A percentile compares a stretch with the other conserved stretches of the same genome.
These are phyloP conservation scores for Dacryopinax spathularia DNA, from an alignment of 768 basidiomycete genomes.

Conservation along the genomic window DNA sequence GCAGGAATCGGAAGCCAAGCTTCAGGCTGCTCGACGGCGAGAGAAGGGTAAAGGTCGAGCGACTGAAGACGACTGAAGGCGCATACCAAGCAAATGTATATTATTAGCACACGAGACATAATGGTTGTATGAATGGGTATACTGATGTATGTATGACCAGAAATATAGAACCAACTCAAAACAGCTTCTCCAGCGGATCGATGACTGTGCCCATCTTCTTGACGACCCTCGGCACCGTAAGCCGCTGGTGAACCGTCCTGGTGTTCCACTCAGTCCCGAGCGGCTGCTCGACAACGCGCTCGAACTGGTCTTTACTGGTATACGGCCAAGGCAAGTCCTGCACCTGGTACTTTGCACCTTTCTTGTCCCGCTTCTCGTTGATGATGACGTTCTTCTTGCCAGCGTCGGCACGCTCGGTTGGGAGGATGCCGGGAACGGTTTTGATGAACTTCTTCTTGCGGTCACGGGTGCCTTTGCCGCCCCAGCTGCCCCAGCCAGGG, in stretches of 20 bases:
- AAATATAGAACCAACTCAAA: slow-evolving; percentile 15
- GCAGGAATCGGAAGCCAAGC: slow-evolving; percentile 65
- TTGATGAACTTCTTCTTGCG: slow-evolving; percentile 50
- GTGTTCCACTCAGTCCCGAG: slow-evolving; percentile 92
- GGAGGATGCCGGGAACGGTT: slow-evolving; percentile 67
- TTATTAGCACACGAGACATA: background rate
- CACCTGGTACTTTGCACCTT: slow-evolving; percentile 75
- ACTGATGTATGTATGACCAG: background rate
- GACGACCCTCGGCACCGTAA: slow-evolving; percentile 68
- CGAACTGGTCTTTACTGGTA: slow-evolving; percentile 85
- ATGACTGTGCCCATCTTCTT: slow-evolving; percentile 75
- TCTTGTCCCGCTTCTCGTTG: slow-evolving; percentile 89
- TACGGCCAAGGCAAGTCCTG: slow-evolving; percentile 91
- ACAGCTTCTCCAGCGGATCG: slow-evolving; percentile 47
- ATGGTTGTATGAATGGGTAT: background rate
- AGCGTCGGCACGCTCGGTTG: slow-evolving; percentile 66
- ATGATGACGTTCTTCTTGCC: slow-evolving; percentile 82
- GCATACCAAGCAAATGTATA: background rate
- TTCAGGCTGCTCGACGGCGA: slow-evolving; percentile 19
- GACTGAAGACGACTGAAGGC: background rate
- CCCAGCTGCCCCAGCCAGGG: slow-evolving; percentile 96
- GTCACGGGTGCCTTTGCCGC: slow-evolving; percentile 51
- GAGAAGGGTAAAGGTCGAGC: background rate
- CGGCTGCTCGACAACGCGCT: slow-evolving; percentile 65
- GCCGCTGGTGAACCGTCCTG: slow-evolving; percentile 65